A percentile compares a stretch with the other conserved stretches of the same genome.
phyloP scores from a whole-genome alignment of 768 basidiomycete species.

The Mycena floridula region DNA sequence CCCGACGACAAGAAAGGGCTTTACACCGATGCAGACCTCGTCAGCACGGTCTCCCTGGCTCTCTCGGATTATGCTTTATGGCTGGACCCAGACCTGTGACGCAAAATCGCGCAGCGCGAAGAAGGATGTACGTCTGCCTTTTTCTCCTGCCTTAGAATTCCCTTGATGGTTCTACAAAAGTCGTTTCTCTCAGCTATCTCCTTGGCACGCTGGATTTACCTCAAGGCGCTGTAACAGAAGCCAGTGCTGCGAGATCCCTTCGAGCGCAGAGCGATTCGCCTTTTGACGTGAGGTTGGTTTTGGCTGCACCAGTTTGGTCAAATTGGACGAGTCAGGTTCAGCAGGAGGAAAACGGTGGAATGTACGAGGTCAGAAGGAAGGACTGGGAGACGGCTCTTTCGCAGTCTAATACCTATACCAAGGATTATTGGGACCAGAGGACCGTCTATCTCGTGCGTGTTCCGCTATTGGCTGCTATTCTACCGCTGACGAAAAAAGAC shows the following conservation, averaged over 20 bases:
- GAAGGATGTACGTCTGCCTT: constrained; percentile 31
- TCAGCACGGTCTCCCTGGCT: constrained; percentile 46
- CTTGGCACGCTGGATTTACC: constrained; percentile 29
- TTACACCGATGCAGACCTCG: constrained; percentile 36
- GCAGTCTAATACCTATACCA: constrained; percentile 17
- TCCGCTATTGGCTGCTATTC: background rate
- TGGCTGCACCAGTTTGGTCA: constrained; percentile 35
- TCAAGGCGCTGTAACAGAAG: constrained; percentile 32
- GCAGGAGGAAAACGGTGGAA: constrained; percentile 31
- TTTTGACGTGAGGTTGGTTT: constrained; percentile 59
- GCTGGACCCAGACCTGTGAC: constrained; percentile 49
- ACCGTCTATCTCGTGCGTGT: constrained; percentile 63
- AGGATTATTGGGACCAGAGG: constrained; percentile 53
- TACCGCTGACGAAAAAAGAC: constrained; percentile 1
- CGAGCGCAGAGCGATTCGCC: constrained; percentile 38
- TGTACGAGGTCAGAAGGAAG: constrained; percentile 62
- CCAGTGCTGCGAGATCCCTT: constrained; percentile 49
- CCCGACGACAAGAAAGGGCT: background rate
- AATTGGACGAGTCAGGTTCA: constrained; percentile 24
- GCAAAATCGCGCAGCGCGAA: constrained; percentile 42
- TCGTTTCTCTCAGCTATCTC: constrained; percentile 54
- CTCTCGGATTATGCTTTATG: constrained; percentile 71
- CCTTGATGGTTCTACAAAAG: constrained; percentile 28
- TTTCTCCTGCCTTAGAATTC: background rate
- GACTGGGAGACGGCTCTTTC: constrained; percentile 32